These are phyloP conservation scores for Raphanus raphanistrum DNA, from an alignment of 345 rosid species.

Conservation along the genomic window DNA sequence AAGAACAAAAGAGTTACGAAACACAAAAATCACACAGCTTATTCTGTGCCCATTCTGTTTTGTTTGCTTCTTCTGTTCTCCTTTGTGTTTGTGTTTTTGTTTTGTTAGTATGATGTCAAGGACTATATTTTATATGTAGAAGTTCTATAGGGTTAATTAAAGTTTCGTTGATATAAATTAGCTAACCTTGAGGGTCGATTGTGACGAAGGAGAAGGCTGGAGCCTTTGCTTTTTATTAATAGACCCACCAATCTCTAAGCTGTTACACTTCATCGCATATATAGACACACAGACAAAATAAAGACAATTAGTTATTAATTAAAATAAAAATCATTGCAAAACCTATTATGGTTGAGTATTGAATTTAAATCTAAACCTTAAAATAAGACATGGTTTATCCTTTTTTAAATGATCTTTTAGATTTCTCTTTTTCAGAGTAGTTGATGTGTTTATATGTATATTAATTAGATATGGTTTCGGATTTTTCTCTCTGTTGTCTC, in stretches of 20 bases:
- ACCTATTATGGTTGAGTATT: constrained; percentile 8
- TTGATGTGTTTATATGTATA: constrained; percentile 10
- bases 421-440: constrained; percentile 8
- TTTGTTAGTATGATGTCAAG: constrained; percentile 41
- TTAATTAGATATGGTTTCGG: neutral
- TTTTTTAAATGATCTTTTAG: constrained; percentile 12
- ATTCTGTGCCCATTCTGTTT: constrained; percentile 48
- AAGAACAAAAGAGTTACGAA: constrained; percentile 57
- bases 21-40: constrained; percentile 43
- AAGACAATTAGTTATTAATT: neutral
- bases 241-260: constrained; percentile 73
- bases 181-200: constrained; percentile 79
- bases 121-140: constrained; percentile 17
- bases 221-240: constrained; percentile 81
- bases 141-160: constrained; percentile 8
- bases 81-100: constrained; percentile 46
- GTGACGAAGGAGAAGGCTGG: constrained; percentile 73
- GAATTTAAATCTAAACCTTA: constrained; percentile 25
- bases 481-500: neutral
- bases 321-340: neutral
- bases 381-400: constrained; percentile 16
- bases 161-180: constrained; percentile 8
- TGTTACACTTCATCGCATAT: constrained; percentile 56
- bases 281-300: constrained; percentile 16
- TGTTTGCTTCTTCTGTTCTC: constrained; percentile 37